Evolutionary conservation across 1,284 basidiomycete species (phyloP), one percentile per base, ranked within the genome.

Genomic region (Microbotryum scabiosae): DNA sequence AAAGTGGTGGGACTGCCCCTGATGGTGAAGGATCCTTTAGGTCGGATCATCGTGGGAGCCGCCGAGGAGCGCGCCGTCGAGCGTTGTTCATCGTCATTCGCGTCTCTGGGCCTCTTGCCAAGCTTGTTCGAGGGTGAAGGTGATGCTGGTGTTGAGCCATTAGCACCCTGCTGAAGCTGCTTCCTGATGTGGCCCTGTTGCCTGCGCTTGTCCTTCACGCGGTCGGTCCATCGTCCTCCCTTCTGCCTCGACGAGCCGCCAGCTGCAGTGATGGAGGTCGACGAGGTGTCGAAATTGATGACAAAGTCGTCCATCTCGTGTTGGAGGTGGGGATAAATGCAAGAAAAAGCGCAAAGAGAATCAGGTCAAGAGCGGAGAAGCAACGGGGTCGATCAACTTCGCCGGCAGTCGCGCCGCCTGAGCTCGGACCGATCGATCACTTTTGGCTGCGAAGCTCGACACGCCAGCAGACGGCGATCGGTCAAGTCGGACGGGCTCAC

Each of bases 151-250:
- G 47, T 3, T 5, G 47, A 49, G 25, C 28, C 18, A 4, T 10
- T 36, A 6, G 20, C 41, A 47, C 32, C 21, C 52, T 51, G 41
- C 28, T 21, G n/a, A 47, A 23, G 4, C 47, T 59, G 45, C 46
- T 41, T 46, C 25, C 44, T 53, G 57, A 26, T 44, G 50, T 21
- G n/a, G 18, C 20, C 46, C 20, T 56, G 12, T 9, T 32, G 28
- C 20, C 43, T 44, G 44, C 59, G 61, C 47, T 63, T 57, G 23
- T 65, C 66, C 54, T 68, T 68, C 7, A 65, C 66, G n/a, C 68
- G 60, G 51, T 68, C 68, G 1, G 66, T 69, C 68, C 68, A 69
- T 2, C 64, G 41, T 9, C 68, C 68, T 28, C 68, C 68, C 20
- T 59, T 62, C 7, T 51, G 30, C 16, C 52, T 54, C 21, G 51